Base-by-base conservation (phyloP, 2,329 filamentous ascomycete species). In the Pseudogymnoascus sp. region DNA sequence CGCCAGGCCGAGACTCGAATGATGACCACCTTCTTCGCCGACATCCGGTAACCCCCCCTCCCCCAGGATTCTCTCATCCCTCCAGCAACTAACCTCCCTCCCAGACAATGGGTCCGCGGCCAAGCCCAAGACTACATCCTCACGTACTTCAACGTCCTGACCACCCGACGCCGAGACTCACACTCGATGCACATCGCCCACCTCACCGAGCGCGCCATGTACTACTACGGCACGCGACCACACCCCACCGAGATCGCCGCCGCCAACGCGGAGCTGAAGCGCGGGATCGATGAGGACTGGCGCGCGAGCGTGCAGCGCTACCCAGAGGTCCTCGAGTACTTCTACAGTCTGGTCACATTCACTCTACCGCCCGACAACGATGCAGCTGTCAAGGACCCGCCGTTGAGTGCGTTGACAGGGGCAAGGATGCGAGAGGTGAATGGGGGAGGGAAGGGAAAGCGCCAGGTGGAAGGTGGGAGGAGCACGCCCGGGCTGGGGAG, bases 271-370 rank as follows among this genome's bases (percentile, higher is more conserved):
- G 79, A 81, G 57, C 78, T 90, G 63, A 90, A 90, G 74, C 81
- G 83, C 58, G 88, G 87, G 63, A 88, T 91, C 68, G 88, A 91
- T 68, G 85, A 89, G 64, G 89, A 91, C 74, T 93, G 89, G 89
- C 82, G 86, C 68, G 79, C 82, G 30, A 87, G 85, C 57, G 88
- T 91, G 38, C 82, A 90, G 67, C 81, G 85, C 60, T 93, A 92
- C 67, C 89, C 89, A 4, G 87, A 91, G 70, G 85, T 92, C n/a
- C 77, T 93, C 60, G 86, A 91, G 73, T 91, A 92, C 73, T 92
- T 88, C 70, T 92, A 87, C 73, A 79, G 83, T 62, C 76, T 91
- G 37, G 86, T 91, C 35, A 82, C 86, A 60, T 71, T 91, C 62
- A 81, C 78, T 20, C 73, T 90, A 4, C 88, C 89, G 0, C 74